These are phyloP conservation scores for Salvia miltiorrhiza DNA, from an alignment of 257 asterid species.

Conservation along the genomic window DNA sequence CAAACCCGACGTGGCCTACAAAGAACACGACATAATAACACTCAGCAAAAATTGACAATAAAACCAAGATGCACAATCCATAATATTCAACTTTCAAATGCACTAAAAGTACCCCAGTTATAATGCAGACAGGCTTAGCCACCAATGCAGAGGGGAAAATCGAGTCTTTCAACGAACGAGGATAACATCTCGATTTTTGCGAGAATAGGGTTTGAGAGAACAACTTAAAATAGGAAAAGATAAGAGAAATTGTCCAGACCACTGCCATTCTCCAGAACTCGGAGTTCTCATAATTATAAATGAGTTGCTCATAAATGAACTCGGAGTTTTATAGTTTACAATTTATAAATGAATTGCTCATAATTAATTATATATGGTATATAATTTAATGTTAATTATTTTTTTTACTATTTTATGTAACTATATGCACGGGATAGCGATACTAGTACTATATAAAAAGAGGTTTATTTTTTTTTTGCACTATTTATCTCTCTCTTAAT, in stretches of 20 bases:
- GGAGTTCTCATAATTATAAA: too few species aligned
- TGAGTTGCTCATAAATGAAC: too few species aligned
- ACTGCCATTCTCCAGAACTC: constrained; percentile 80
- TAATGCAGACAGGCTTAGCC: constrained; percentile 57
- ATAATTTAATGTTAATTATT: too few species aligned
- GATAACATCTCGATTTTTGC: constrained; percentile 16
- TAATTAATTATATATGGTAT: too few species aligned
- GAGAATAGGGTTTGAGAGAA: constrained; percentile 26
- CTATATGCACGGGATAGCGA: too few species aligned
- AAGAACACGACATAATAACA: constrained; percentile 1
- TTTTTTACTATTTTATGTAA: too few species aligned
- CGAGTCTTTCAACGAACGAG: constrained; percentile 30
- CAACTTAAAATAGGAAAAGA: constrained; percentile 48
- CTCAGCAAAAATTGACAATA: neutral
- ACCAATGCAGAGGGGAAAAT: constrained; percentile 2
- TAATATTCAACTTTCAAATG: too few species aligned
- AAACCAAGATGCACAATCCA: neutral
- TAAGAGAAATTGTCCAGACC: constrained; percentile 57
- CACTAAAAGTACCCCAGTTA: constrained; percentile 63
- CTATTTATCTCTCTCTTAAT: too few species aligned
- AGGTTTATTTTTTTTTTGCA: too few species aligned
- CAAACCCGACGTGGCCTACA: constrained; percentile 89
- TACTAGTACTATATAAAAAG: too few species aligned
- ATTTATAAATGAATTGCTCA: too few species aligned
- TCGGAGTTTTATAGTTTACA: too few species aligned